Percentiles rank a stretch among this genome's conserved stretches.
Conservation (phyloP, 2,329 filamentous ascomycete species). For the Didymella pomorum region DNA sequence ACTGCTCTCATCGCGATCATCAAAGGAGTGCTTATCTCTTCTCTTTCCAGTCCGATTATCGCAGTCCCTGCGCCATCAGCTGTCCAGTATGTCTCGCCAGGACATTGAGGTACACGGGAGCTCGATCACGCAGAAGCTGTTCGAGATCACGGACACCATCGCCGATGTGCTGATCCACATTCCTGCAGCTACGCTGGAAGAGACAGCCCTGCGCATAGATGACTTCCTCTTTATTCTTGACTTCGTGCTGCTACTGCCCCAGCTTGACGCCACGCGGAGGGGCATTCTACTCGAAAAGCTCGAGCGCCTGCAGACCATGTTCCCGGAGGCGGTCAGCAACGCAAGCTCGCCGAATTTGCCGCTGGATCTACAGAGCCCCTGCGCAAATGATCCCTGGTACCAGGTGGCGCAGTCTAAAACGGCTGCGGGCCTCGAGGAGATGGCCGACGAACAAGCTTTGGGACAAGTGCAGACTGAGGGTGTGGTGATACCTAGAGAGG, state of each 20-base stretch:
- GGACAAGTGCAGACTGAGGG: slow-evolving; percentile 14
- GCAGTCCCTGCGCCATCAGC: slow-evolving; percentile 54
- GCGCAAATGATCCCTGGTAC: slow-evolving; percentile 45
- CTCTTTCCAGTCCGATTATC: slow-evolving; percentile 57
- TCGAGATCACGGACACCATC: slow-evolving; percentile 68
- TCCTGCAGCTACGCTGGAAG: slow-evolving; percentile 56
- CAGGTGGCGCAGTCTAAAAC: slow-evolving; percentile 48
- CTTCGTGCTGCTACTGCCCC: slow-evolving; percentile 60
- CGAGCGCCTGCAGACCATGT: slow-evolving; percentile 47
- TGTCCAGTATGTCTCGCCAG: slow-evolving; percentile 53
- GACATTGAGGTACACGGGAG: slow-evolving; percentile 65
- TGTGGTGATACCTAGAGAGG: slow-evolving; percentile 23
- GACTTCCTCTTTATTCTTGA: slow-evolving; percentile 63
- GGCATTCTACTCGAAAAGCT: slow-evolving; percentile 56
- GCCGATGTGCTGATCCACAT: slow-evolving; percentile 65
- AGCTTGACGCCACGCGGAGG: slow-evolving; percentile 57
- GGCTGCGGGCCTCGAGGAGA: slow-evolving; percentile 34
- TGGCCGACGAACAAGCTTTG: slow-evolving; percentile 25
- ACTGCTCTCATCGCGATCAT: slow-evolving; percentile 53
- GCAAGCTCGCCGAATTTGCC: slow-evolving; percentile 44
- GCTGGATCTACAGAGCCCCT: slow-evolving; percentile 39
- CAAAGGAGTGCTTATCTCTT: slow-evolving; percentile 52
- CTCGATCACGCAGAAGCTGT: slow-evolving; percentile 66
- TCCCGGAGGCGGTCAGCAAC: slow-evolving; percentile 46
- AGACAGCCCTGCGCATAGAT: slow-evolving; percentile 59